Evolutionary conservation across 2,329 filamentous ascomycete genomes (phyloP), one percentile per base, ranked within the genome.

Genomic region (Fusarium sp.): DNA sequence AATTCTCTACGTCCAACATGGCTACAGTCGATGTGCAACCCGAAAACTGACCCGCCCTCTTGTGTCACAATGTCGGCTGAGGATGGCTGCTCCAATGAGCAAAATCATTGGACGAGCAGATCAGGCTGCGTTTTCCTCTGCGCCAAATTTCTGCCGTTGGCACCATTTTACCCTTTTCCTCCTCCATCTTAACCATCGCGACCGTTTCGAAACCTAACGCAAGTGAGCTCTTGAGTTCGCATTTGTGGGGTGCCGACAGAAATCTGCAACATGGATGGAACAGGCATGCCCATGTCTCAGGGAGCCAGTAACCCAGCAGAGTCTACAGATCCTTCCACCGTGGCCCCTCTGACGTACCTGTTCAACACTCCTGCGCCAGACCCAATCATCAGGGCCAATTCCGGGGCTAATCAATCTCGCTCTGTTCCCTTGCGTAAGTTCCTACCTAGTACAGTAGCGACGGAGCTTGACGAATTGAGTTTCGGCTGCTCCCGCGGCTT

Each of bases 211-310:
- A n/a, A n/a, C n/a, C n/a, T 23, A 23, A 23, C 18, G 18, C 18
- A 23, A 23, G 18, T 4, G 18, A 23, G 18, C 2, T 23, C 18
- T 23, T 23, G 18, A 23, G 18, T 23, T 23, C 18, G 18, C 18
- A 23, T 23, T 4, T 4, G n/a, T n/a, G n/a, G n/a, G n/a, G n/a
- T n/a, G n/a, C 18, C 2, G 2, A 4, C 4, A 4, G 18, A 3
- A 23, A 41, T 41, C n/a, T 41, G 39, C 39, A 16, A 41, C n/a
- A 41, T 41, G 39, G 39, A 16, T 15, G 39, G n/a, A 41, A 11
- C 39, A 41, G 15, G 15, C 39, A 41, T 41, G 39, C 39, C 7
- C n/a, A 41, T 41, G 39, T 41, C 39, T 41, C 39, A 16, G 7
- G 39, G 2, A 13, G 8, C 39, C 18, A 41, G 39, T 41, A 16